A percentile compares a stretch with the other conserved stretches of the same genome.
Evolutionary conservation across 75 land plant species (phyloP).

Genomic region (Picea glauca): DNA sequence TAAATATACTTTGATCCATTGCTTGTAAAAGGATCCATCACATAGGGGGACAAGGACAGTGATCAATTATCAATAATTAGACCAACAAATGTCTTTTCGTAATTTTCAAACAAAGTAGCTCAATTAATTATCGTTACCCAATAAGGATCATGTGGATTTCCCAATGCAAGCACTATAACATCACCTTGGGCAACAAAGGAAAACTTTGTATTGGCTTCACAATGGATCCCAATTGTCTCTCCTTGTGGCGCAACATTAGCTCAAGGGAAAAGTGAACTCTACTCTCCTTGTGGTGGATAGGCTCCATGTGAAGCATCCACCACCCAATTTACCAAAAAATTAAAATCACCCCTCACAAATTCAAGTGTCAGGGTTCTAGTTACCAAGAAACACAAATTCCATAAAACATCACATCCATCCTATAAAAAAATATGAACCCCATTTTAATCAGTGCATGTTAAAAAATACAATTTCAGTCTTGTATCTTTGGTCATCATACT

Average conservation of each 20-base stretch:
- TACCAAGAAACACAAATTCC: too few species aligned
- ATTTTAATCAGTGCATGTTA: too few species aligned
- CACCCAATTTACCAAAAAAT: too few species aligned
- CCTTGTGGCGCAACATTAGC: slow-evolving; percentile 1
- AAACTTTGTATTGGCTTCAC: slow-evolving; percentile 8
- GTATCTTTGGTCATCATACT: too few species aligned
- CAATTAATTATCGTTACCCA: neutral
- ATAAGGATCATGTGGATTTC: neutral
- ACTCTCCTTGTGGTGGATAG: too few species aligned
- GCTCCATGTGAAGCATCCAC: too few species aligned
- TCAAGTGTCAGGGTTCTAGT: too few species aligned
- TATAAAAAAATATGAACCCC: too few species aligned
- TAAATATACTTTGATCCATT: slow-evolving; percentile 67
- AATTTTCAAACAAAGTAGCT: neutral
- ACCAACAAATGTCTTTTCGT: neutral
- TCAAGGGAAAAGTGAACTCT: neutral
- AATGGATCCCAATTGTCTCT: slow-evolving; percentile 1
- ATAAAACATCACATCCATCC: too few species aligned
- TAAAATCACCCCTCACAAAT: too few species aligned
- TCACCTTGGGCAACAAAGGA: neutral
- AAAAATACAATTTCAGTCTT: too few species aligned
- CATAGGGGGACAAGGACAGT: neutral
- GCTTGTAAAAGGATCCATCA: slow-evolving; percentile 24
- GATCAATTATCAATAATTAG: neutral
- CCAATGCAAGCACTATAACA: slow-evolving; percentile 7